These are phyloP conservation scores for Emmonsia crescens DNA, from an alignment of 2,329 filamentous ascomycete genomes.

Conservation along the genomic window DNA sequence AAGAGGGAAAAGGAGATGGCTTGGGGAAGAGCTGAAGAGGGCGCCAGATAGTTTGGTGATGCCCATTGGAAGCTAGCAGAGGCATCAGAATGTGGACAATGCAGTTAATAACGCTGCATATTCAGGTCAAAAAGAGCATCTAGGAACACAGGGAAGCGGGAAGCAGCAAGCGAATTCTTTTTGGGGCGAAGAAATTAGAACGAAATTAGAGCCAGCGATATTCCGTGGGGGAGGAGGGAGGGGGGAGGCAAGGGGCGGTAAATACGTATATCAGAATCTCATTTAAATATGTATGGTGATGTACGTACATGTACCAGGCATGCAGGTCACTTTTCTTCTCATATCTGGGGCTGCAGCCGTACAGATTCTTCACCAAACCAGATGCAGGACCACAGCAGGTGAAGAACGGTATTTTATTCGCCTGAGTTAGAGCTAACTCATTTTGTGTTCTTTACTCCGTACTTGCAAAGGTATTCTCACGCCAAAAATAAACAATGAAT, in stretches of 20 bases:
- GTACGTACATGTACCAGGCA: background rate
- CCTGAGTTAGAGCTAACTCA: background rate
- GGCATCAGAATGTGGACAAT: conserved; percentile 1
- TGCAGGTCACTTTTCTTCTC: background rate
- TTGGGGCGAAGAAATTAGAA: background rate
- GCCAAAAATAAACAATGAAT: background rate
- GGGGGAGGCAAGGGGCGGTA: too few species aligned
- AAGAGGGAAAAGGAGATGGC: conserved; percentile 1
- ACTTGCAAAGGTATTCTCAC: background rate
- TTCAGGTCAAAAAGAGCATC: background rate
- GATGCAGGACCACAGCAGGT: background rate
- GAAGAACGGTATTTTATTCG: background rate
- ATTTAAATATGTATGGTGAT: background rate
- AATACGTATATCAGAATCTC: too few species aligned
- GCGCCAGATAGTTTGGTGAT: background rate
- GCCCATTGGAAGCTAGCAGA: background rate
- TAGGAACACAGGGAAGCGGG: background rate
- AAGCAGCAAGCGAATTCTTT: background rate
- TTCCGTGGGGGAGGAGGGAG: too few species aligned
- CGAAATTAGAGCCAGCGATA: too few species aligned
- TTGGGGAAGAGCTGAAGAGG: background rate
- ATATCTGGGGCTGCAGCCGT: background rate
- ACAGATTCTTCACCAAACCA: background rate
- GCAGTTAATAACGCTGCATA: background rate
- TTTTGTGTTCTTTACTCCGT: background rate